Percentiles rank a stretch among this genome's conserved stretches.
These are phyloP conservation scores for Camellia lanceoleosa DNA, from an alignment of 148 eudicot species.

Conservation along the genomic window DNA sequence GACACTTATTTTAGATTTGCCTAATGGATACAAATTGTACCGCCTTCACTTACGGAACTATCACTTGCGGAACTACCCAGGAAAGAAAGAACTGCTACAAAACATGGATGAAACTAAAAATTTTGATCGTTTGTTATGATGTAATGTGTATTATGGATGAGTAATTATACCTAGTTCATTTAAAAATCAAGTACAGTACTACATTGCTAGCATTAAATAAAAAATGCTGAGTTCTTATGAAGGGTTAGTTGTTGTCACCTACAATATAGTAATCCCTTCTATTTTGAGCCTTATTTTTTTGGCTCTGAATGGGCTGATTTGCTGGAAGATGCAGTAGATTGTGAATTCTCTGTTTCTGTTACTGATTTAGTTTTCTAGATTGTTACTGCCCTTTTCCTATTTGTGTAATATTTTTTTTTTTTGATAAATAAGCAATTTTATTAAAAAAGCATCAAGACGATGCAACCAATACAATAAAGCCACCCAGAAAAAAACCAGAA, in stretches of 20 bases:
- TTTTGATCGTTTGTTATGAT: slow-evolving; percentile 5
- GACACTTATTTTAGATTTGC: not conserved
- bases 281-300: not conserved
- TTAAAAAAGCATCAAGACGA: too few species aligned
- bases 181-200: not conserved
- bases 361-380: not conserved
- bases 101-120: not conserved
- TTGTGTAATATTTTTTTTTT: too few species aligned
- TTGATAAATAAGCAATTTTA: too few species aligned
- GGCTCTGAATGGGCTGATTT: not conserved
- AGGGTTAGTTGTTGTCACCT: not conserved
- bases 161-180: not conserved
- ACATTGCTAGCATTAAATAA: not conserved
- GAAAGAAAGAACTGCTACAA: too few species aligned
- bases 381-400: not conserved
- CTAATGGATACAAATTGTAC: not conserved
- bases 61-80: too few species aligned
- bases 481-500: too few species aligned
- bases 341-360: not conserved
- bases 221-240: not conserved
- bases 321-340: slow-evolving; percentile 1
- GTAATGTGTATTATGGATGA: not conserved
- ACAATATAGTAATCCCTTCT: not conserved
- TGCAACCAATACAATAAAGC: too few species aligned
- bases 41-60: too few species aligned